Conservation (phyloP, 2,329 filamentous ascomycete species). For the Beauveria rudraprayagi region DNA sequence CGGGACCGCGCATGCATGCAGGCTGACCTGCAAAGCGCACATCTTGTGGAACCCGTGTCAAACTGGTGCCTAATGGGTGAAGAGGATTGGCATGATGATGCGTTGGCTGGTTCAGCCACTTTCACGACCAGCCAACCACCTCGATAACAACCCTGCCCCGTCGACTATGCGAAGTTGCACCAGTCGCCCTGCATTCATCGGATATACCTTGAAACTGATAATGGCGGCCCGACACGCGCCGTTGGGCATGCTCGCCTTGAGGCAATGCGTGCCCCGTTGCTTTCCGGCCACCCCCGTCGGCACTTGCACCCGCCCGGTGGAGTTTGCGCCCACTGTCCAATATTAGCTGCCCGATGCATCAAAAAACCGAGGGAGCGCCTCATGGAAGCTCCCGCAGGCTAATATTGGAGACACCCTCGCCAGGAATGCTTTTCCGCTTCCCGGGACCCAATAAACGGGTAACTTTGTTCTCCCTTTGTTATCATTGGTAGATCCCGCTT, state of each 20-base stretch:
- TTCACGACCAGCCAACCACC: not conserved
- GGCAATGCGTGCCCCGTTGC: not conserved
- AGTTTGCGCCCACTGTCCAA: not conserved
- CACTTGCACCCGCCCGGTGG: not conserved
- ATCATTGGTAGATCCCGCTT: not conserved
- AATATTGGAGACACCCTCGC: not conserved
- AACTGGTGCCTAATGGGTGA: not conserved
- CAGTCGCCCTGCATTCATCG: not conserved
- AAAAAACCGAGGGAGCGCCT: not conserved
- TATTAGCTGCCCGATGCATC: not conserved
- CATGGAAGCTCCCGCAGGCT: not conserved
- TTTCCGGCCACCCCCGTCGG: not conserved
- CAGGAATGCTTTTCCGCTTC: not conserved
- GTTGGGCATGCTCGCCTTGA: not conserved
- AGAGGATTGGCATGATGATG: not conserved
- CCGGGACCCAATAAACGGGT: not conserved
- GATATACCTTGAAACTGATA: not conserved
- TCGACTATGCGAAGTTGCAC: not conserved
- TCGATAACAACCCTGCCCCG: not conserved
- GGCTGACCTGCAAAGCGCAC: not conserved
- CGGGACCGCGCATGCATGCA: constrained; percentile 6
- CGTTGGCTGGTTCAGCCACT: constrained; percentile 6
- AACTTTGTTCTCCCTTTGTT: not conserved
- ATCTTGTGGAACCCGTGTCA: constrained; percentile 4
- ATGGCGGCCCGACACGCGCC: not conserved